Evolutionary conservation across 2,329 filamentous ascomycete genomes (phyloP), one percentile per base, ranked within the genome.

Genomic region (Aspergillus fijiensis): DNA sequence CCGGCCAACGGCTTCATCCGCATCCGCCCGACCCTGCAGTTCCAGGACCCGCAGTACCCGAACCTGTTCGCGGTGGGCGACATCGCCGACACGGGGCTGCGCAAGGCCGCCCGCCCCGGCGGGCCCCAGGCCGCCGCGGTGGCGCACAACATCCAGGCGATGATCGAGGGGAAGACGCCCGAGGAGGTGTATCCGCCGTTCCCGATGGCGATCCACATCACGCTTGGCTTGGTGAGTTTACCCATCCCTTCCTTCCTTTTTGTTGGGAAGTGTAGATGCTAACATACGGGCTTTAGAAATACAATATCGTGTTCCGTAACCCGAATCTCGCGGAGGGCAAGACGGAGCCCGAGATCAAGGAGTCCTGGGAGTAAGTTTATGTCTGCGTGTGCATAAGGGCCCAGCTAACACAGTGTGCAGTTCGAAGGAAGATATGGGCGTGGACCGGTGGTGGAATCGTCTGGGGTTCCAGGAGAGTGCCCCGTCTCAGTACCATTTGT

Each of bases 221-320:
- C 72, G 1, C 60, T 76, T 11, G 73, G 73, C 48, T 65, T 74
- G 67, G 73, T 75, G 59, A 53, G 72, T 68, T 14, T 9, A 12
- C 10, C 9, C 16, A 42, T 21, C 23, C 3, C 1, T 25, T 33
- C 3, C 25, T 31, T 21, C 7, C 5, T 23, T 4, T 23, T 4
- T 23, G 1, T 23, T 23, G 23, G n/a, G 2, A 12, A 16, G 6
- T 14, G 9, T 1, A 29, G 6, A 29, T 51, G 31, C 39, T 45
- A n/a, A 53, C 31, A 1, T 7, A 2, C 1, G 4, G 21, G n/a
- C 25, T 12, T 2, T 35, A 76, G 75, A 74, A 72, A 70, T 66
- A 72, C 21, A 76, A 77, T 52, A 67, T 76, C 21, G 64, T 75
- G 10, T 76, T 77, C 65, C 69, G 74, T 10, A 75, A 76, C 23